Percentiles rank a stretch among this genome's conserved stretches.
Evolutionary conservation across 1,284 basidiomycete species (phyloP).

Genomic region (Vanrija sp.): DNA sequence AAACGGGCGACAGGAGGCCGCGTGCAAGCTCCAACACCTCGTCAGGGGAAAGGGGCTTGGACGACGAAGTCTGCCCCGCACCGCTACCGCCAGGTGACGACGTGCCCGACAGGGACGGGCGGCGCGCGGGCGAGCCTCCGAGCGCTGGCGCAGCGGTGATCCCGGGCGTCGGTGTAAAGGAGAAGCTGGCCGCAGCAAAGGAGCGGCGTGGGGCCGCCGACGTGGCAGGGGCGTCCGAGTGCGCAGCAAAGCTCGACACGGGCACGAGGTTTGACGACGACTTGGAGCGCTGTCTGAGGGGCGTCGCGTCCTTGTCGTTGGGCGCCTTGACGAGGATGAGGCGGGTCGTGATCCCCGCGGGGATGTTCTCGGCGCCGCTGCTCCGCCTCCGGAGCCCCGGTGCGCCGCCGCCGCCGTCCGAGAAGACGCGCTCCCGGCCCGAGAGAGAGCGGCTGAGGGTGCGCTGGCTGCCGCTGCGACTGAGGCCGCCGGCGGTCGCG

Average conservation of each 20-base stretch:
- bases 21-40: slow-evolving; percentile 42
- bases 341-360: slow-evolving; percentile 22
- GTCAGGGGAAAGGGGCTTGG: slow-evolving; percentile 37
- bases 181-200: slow-evolving; percentile 37
- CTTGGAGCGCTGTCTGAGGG: slow-evolving; percentile 28
- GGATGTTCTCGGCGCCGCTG: background rate
- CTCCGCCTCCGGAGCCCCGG: too few relatives aligned
- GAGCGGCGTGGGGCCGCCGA: slow-evolving; percentile 34
- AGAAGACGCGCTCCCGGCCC: slow-evolving; percentile 10
- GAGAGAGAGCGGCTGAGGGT: slow-evolving; percentile 9
- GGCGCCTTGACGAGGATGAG: slow-evolving; percentile 47
- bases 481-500: background rate
- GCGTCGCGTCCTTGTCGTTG: slow-evolving; percentile 12
- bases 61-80: background rate
- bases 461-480: background rate
- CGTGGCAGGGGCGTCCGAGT: slow-evolving; percentile 25
- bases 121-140: background rate
- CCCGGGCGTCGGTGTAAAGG: slow-evolving; percentile 18
- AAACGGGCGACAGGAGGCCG: slow-evolving; percentile 35
- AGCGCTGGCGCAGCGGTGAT: slow-evolving; percentile 3
- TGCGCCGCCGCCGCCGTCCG: background rate
- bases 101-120: background rate
- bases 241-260: slow-evolving; percentile 18
- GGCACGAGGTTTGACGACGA: slow-evolving; percentile 34
- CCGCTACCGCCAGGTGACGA: background rate